Evolutionary conservation across 148 eudicot species (phyloP).

Genomic region (Nepenthes gracilis): DNA sequence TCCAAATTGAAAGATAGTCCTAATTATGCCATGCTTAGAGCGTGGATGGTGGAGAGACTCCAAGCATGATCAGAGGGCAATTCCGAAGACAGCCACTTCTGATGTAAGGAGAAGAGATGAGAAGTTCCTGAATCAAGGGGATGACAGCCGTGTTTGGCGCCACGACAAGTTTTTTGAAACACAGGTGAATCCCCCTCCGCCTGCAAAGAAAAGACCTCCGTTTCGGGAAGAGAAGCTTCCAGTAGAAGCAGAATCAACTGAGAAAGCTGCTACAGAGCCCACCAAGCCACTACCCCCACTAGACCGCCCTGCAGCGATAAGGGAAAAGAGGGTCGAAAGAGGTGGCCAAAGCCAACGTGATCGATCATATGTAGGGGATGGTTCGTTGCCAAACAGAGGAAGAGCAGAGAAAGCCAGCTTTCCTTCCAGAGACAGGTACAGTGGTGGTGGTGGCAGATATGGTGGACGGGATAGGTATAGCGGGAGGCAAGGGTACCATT

Average conservation of each 20-base stretch:
- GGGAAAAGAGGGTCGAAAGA: conserved; percentile 37
- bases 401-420: conserved; percentile 25
- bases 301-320: conserved; percentile 10
- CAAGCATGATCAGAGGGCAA: conserved; percentile 11
- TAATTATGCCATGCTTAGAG: conserved; percentile 19
- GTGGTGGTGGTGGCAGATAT: conserved; percentile 21
- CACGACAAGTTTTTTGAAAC: conserved; percentile 47
- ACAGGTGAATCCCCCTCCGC: conserved; percentile 31
- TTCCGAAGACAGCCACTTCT: conserved; percentile 17
- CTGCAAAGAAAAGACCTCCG: conserved; percentile 55
- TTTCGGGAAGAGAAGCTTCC: conserved; percentile 71
- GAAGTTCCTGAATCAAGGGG: conserved; percentile 30
- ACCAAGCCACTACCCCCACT: conserved; percentile 12
- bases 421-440: conserved; percentile 32
- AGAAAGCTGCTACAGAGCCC: conserved; percentile 22
- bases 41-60: conserved; percentile 49
- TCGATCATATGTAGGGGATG: conserved; percentile 22
- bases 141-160: conserved; percentile 39
- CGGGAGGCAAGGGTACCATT: conserved; percentile 34
- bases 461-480: conserved; percentile 37
- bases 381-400: conserved; percentile 19
- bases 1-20: too few relatives aligned
- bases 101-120: conserved; percentile 25
- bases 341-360: conserved; percentile 30
- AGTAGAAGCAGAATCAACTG: conserved; percentile 18